Evolutionary conservation across 345 rosid species (phyloP), one percentile per base, ranked within the genome.

Genomic region (Citrus reticulata): DNA sequence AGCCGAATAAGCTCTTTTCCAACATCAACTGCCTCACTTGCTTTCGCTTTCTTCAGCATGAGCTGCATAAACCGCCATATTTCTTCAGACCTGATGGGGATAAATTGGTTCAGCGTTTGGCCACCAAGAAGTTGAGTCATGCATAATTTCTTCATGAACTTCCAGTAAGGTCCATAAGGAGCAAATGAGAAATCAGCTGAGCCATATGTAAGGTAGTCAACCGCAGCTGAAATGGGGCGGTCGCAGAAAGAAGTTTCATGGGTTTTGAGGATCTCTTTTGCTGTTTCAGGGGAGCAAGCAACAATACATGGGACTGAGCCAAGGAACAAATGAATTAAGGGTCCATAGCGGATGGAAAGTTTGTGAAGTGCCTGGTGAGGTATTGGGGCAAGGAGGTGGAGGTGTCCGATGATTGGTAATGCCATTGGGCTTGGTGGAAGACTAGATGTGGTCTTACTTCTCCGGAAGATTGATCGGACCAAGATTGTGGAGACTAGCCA

Each of bases 351-450:
- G 75, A 46, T 63, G 22, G 93, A 87, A 40, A 91, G 94, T 68
- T 86, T 89, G 82, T 90, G 88, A 72, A 91, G 83, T 64, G 88
- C 87, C 80, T 91, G 90, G 78, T 91, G 95, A 46, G 91, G 90
- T 25, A 90, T 82, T 0, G 91, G 87, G 7, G 81, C 80, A 2
- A 89, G 83, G 39, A 90, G 91, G 78, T 89, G 97, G 37, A 92
- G 89, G 82, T 90, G 90, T 40, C 97, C 92, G 5, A 92, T 85
- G 78, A 92, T 79, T 2, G 93, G 93, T 13, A 92, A 65, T 22
- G 90, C 85, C 58, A 51, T 17, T 17, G 92, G 93, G 79, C 89
- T 81, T 0, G 93, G 93, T 25, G 90, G 92, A 72, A 81, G 91
- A 46, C 71, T 77, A 49, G 63, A 40, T 30, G 16, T 39, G 30